These are phyloP conservation scores for Echium plantagineum DNA, from an alignment of 257 asterid species.

Conservation along the genomic window DNA sequence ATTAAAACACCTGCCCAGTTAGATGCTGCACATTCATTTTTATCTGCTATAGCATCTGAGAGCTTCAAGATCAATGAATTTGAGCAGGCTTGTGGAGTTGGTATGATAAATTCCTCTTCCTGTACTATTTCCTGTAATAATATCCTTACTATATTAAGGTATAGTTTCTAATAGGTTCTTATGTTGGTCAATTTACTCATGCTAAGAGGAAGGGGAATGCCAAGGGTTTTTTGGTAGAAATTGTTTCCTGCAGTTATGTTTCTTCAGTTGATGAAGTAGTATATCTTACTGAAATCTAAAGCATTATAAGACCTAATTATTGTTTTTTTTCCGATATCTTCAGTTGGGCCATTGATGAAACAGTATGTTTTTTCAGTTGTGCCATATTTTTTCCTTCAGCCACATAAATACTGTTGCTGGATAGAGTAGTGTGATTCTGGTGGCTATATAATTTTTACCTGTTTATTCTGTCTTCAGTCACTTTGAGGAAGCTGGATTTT, in stretches of 20 bases:
- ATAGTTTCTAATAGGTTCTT: constrained; percentile 1
- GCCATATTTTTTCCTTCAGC: not conserved
- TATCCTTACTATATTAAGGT: not conserved
- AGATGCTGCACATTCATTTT: constrained; percentile 68
- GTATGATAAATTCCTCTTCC: constrained; percentile 24
- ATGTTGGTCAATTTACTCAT: not conserved
- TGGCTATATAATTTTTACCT: not conserved
- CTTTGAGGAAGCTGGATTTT: not conserved
- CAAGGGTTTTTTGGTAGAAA: not conserved
- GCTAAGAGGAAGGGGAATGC: not conserved
- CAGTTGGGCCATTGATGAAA: not conserved
- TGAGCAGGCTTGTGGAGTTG: constrained; percentile 87
- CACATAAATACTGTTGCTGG: not conserved
- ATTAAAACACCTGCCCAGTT: constrained; percentile 68
- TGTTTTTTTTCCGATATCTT: too few species aligned
- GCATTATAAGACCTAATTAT: too few species aligned
- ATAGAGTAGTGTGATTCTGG: not conserved
- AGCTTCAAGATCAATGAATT: constrained; percentile 39
- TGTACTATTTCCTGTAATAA: not conserved
- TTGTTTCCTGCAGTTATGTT: not conserved
- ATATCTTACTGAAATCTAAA: too few species aligned
- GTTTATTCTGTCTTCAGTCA: not conserved
- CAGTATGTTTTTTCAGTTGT: not conserved
- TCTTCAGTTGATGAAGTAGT: not conserved
- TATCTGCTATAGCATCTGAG: constrained; percentile 45